These are phyloP conservation scores for Tetrahymena borealis DNA, from an alignment of 73 alveolate genomes.

Conservation along the genomic window DNA sequence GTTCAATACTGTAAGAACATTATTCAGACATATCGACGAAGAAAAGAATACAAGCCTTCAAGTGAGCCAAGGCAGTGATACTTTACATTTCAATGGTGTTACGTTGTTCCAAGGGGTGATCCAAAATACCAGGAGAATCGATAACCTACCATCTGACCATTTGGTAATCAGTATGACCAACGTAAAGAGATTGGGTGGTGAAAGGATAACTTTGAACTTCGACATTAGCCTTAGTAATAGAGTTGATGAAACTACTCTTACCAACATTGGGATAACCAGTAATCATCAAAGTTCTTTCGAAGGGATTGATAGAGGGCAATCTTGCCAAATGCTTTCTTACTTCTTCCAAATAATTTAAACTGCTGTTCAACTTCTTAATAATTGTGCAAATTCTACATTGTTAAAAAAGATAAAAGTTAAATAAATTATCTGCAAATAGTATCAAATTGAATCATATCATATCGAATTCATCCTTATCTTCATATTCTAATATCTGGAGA, in stretches of 20 bases:
- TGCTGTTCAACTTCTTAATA: slow-evolving; percentile 93
- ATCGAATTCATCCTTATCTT: too few species aligned
- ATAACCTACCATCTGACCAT: slow-evolving; percentile 96
- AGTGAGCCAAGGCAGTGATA: slow-evolving; percentile 99
- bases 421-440: background rate
- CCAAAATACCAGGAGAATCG: slow-evolving; percentile 99
- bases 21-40: slow-evolving; percentile 97
- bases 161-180: slow-evolving; percentile 99
- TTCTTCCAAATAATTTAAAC: slow-evolving; percentile 97
- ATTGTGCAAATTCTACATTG: slow-evolving; percentile 97
- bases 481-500: too few species aligned
- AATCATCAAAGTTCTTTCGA: slow-evolving; percentile 83
- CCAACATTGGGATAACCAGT: slow-evolving; percentile 99
- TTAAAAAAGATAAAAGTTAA: background rate
- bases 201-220: slow-evolving; percentile 96
- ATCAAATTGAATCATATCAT: background rate
- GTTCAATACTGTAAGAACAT: slow-evolving; percentile 83
- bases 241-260: slow-evolving; percentile 97
- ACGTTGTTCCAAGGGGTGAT: slow-evolving; percentile 96
- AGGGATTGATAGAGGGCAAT: slow-evolving; percentile 97
- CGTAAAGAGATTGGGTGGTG: slow-evolving; percentile 98
- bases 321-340: slow-evolving; percentile 99
- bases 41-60: slow-evolving; percentile 90
- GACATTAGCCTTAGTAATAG: slow-evolving; percentile 86
- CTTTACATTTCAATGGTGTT: slow-evolving; percentile 99